phyloP scores from a whole-genome alignment of 345 rosid genomes.

The Lumnitzera littorea region DNA sequence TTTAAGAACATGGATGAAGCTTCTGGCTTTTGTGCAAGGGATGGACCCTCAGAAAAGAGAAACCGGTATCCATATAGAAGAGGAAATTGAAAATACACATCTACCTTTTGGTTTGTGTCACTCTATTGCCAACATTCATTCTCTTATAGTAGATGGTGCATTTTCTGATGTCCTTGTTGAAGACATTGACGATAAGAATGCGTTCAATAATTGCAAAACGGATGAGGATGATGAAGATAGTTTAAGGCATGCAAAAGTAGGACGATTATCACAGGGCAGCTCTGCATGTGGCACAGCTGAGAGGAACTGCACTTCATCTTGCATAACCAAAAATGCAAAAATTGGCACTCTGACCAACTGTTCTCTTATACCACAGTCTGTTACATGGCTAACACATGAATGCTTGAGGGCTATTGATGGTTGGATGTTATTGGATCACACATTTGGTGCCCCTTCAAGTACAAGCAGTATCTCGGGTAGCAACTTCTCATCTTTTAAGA shows the following conservation, averaged over 20 bases:
- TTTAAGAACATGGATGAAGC: conserved; percentile 67
- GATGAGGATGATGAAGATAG: conserved; percentile 45
- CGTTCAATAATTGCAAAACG: conserved; percentile 18
- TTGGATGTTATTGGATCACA: conserved; percentile 52
- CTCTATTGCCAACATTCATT: conserved; percentile 56
- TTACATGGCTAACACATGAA: conserved; percentile 50
- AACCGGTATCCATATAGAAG: conserved; percentile 64
- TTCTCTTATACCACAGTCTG: conserved; percentile 48
- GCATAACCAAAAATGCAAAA: conserved; percentile 31
- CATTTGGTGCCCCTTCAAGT: conserved; percentile 26
- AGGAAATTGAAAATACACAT: conserved; percentile 55
- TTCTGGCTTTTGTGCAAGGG: conserved; percentile 80
- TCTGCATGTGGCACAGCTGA: conserved; percentile 51
- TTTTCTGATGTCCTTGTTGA: conserved; percentile 43
- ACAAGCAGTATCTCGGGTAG: conserved; percentile 26
- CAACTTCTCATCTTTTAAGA: conserved; percentile 49
- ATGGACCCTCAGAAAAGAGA: conserved; percentile 83
- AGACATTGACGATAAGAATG: conserved; percentile 28
- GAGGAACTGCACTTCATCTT: conserved; percentile 33
- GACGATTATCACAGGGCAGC: conserved; percentile 65
- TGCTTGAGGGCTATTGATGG: conserved; percentile 69
- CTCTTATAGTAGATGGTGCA: conserved; percentile 71
- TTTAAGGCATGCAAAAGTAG: conserved; percentile 75
- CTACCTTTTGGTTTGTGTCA: conserved; percentile 54
- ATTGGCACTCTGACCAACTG: conserved; percentile 18